Base-by-base conservation (phyloP, 2,329 filamentous ascomycete species). In the Aspergillus neoniger region DNA sequence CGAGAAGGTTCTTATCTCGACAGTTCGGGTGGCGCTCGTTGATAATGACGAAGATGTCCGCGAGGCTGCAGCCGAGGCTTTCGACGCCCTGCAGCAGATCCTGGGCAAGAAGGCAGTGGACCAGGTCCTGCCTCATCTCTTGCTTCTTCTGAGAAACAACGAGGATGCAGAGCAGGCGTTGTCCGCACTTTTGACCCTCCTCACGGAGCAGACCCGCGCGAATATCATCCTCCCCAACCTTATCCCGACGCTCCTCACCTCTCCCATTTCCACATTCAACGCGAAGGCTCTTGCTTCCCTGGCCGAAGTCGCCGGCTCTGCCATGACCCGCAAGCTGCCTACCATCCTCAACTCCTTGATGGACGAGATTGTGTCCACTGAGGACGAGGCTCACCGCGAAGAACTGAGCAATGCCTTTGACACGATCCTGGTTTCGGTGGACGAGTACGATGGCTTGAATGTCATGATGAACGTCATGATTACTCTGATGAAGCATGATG, bases 211-310 rank as follows among this genome's bases (percentile, higher is more conserved):
- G 15, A 95, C 92, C 7, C 86, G 95, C 65, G 96, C 94, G 21
- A 99, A 97, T 76, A 93, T 96, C 68, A 99, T 99, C 70, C 81
- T 99, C 60, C 96, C 95, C 19, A 97, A 96, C 76, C 88, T 99
- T 58, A 92, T 99, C 62, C 95, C 96, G 0, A 98, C 93, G 2
- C 85, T 99, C 32, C 91, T 96, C 61, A 89, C 91, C 8, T 88
- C 92, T 57, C 95, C 95, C 1, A 96, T 99, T 68, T 91, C 92
- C 28, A 86, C 89, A 0, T 99, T 99, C 84, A 97, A 99, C 72
- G 95, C 96, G 61, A 92, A 89, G 74, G 95, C 95, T 12, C 81
- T 99, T 65, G 95, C 95, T 39, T 98, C 95, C 25, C 80, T 99
- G 69, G 93, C 96, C 53, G 89, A 93, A 76, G 96, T 99, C 54